Evolutionary conservation across 1,284 basidiomycete species (phyloP).

Genomic region (Retiboletus flavoniger): DNA sequence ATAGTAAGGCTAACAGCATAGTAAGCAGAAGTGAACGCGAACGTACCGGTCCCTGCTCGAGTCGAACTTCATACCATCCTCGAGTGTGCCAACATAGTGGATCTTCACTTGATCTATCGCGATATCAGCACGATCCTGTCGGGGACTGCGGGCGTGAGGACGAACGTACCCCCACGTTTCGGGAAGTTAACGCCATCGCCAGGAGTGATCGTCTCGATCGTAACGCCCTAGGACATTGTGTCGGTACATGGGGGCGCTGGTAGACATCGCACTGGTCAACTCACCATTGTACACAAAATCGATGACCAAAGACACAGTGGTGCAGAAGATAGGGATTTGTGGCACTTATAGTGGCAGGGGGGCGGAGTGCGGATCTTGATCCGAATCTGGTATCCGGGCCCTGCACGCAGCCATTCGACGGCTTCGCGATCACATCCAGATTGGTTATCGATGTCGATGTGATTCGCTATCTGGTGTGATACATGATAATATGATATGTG

Average conservation of each 20-base stretch:
- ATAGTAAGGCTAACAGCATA: slow-evolving; percentile 12
- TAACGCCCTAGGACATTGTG: slow-evolving; percentile 29
- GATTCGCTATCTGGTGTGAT: slow-evolving; percentile 20
- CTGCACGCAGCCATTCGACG: slow-evolving; percentile 2
- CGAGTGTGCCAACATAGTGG: slow-evolving; percentile 71
- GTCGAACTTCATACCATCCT: slow-evolving; percentile 64
- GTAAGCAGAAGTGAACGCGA: slow-evolving; percentile 4
- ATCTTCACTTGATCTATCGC: slow-evolving; percentile 54
- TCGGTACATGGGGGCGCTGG: background rate
- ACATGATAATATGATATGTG: slow-evolving; percentile 14
- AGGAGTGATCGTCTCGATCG: slow-evolving; percentile 39
- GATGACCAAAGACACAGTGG: slow-evolving; percentile 38
- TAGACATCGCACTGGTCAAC: slow-evolving; percentile 2
- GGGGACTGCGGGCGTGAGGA: background rate
- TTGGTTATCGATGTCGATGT: slow-evolving; percentile 37
- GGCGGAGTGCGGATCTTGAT: slow-evolving; percentile 74
- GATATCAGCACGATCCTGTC: slow-evolving; percentile 19
- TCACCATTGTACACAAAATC: slow-evolving; percentile 35
- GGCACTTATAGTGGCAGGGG: slow-evolving; percentile 52
- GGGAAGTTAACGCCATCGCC: slow-evolving; percentile 51
- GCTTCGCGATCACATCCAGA: slow-evolving; percentile 16
- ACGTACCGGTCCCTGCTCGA: slow-evolving; percentile 69
- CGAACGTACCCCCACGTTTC: slow-evolving; percentile 44
- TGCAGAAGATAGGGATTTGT: slow-evolving; percentile 37
- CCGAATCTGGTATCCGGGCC: slow-evolving; percentile 39